Evolutionary conservation across 345 rosid species (phyloP), one percentile per base, ranked within the genome.

Genomic region (Ceriops tagal): DNA sequence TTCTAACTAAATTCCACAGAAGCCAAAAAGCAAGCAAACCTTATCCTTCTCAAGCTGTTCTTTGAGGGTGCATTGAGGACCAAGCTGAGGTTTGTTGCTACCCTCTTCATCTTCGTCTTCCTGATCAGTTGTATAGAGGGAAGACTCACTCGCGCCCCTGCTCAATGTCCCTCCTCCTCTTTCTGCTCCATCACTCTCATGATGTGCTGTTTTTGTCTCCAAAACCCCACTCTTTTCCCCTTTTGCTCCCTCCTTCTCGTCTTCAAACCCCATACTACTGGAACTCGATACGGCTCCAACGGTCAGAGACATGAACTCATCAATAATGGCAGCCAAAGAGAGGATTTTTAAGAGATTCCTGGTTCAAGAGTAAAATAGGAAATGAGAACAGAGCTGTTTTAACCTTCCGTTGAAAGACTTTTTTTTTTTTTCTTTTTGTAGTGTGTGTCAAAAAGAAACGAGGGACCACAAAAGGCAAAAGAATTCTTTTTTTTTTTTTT

Each of bases 31-130:
- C 59, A 5, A n/a, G 13, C 1, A 58, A 69, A 89, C 96, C 82
- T 89, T 89, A 55, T 89, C 96, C 76, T 82, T 86, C 62, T 89
- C 92, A 62, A 86, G 84, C 62, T 86, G 96, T 64, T 86, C 88
- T 64, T 88, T 88, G 62, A 89, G 84, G 76, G 92, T 88, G 67
- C 67, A 86, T 67, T 88, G 90, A 66, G 96, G 96, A 67, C 96
- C 96, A 80, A 87, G 83, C 61, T 84, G 86, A 46, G 88, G 71
- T 28, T 69, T 74, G 5, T 66, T 68, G 56, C 70, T 3, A 46
- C 22, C 72, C 6, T 80, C 88, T 9, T 86, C 92, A 18, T 86
- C 88, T 6, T 86, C 92, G 53, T 89, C 92, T 11, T 89, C 84
- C 19, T 72, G 61, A 59, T 83, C 88, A 26, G 74, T 66, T 30